Evolutionary conservation across 2,329 filamentous ascomycete genomes (phyloP).

Genomic region (Fusarium tjaetaba): DNA sequence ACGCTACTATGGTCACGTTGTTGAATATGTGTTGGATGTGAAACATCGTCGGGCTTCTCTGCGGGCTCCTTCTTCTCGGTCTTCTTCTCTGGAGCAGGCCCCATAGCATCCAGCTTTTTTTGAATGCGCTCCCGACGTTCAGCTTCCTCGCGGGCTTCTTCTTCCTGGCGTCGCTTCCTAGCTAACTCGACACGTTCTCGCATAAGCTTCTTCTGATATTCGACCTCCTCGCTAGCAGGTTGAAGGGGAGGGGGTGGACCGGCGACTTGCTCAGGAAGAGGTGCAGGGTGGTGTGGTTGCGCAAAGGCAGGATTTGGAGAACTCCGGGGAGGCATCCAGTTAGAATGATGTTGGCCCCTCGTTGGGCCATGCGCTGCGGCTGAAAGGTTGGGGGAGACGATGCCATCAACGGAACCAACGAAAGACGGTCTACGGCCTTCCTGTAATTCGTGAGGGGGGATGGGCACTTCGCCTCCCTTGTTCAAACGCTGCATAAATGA

Average conservation of each 20-base stretch:
- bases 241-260: conserved; percentile 46
- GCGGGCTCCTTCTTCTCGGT: conserved; percentile 62
- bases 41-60: conserved; percentile 53
- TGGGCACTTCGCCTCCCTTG: conserved; percentile 55
- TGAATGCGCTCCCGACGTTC: conserved; percentile 76
- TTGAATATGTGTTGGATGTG: conserved; percentile 49
- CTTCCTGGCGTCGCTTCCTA: conserved; percentile 72
- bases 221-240: conserved; percentile 64
- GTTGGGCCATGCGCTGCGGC: conserved; percentile 42
- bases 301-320: conserved; percentile 58
- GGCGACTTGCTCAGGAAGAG: conserved; percentile 45
- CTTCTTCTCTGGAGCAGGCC: conserved; percentile 69
- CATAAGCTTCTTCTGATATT: conserved; percentile 77
- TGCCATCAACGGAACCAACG: conserved; percentile 60
- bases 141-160: conserved; percentile 78
- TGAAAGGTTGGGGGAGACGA: conserved; percentile 55
- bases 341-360: conserved; percentile 41
- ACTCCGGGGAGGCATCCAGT: conserved; percentile 46
- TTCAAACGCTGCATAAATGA: conserved; percentile 68
- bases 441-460: conserved; percentile 56
- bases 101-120: conserved; percentile 76
- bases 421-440: conserved; percentile 60
- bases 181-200: conserved; percentile 74
- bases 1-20: conserved; percentile 42
- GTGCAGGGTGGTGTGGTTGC: conserved; percentile 49